A percentile compares a stretch with the other conserved stretches of the same genome.
Evolutionary conservation across 805 yeast species (phyloP).

Genomic region (Ogataea kodamae): DNA sequence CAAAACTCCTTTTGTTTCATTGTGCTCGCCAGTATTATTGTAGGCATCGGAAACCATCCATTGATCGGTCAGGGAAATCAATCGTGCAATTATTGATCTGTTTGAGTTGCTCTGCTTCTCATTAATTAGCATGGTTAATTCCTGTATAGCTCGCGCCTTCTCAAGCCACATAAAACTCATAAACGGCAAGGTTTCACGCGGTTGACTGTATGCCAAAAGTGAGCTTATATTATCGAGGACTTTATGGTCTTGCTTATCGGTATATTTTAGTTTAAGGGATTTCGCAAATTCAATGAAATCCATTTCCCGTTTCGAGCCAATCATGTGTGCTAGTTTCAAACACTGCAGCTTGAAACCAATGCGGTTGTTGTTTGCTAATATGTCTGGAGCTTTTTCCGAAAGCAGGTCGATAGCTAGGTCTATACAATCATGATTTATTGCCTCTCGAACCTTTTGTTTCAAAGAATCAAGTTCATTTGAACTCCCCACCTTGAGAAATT

Average conservation of each 20-base stretch:
- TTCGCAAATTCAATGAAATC: constrained; percentile 41
- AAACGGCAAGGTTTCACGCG: constrained; percentile 36
- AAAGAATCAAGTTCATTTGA: constrained; percentile 16
- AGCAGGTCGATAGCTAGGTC: constrained; percentile 40
- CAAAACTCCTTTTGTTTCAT: too few species aligned
- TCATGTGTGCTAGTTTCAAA: constrained; percentile 40
- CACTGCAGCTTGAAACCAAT: constrained; percentile 42
- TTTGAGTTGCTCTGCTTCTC: constrained; percentile 11
- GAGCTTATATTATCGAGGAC: constrained; percentile 46
- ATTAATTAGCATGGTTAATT: constrained; percentile 37
- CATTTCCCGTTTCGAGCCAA: constrained; percentile 26
- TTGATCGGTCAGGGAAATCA: constrained; percentile 13
- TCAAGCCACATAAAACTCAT: constrained; percentile 36
- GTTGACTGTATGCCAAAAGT: constrained; percentile 51
- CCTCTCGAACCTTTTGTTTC: constrained; percentile 41
- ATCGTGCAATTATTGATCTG: constrained; percentile 19
- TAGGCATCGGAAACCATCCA: constrained; percentile 27
- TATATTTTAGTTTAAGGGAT: constrained; percentile 32
- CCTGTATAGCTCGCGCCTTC: constrained; percentile 38
- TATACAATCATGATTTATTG: constrained; percentile 42
- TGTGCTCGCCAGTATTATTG: too few species aligned
- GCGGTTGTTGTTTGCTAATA: constrained; percentile 32
- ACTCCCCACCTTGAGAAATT: too few species aligned
- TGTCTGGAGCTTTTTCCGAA: constrained; percentile 36
- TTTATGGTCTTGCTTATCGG: constrained; percentile 31